Conservation (phyloP, 805 yeast genomes). For the Yamadazyma scolyti region DNA sequence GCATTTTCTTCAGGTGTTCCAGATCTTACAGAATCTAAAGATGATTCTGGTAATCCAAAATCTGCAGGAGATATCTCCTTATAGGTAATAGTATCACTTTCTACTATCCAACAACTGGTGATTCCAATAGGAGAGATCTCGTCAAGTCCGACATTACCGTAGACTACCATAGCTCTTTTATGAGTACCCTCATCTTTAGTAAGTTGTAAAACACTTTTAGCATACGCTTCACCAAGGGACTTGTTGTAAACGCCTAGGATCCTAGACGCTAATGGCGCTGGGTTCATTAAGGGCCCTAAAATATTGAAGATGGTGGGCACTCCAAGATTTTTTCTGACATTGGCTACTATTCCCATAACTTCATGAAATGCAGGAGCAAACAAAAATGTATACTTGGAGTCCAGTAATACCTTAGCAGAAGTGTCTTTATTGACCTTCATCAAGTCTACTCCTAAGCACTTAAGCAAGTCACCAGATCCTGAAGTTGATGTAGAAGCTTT, state of each 20-base stretch:
- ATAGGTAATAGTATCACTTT: conserved; percentile 38
- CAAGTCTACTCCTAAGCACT: conserved; percentile 78
- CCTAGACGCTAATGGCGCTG: conserved; percentile 75
- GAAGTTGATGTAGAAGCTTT: conserved; percentile 91
- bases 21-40: conserved; percentile 63
- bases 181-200: conserved; percentile 46
- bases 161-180: conserved; percentile 76
- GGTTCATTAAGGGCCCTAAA: conserved; percentile 91
- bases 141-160: conserved; percentile 89
- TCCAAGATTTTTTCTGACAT: conserved; percentile 73
- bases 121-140: conserved; percentile 89
- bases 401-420: conserved; percentile 54
- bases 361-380: conserved; percentile 95
- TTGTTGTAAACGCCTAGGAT: conserved; percentile 88
- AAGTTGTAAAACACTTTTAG: conserved; percentile 69
- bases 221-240: conserved; percentile 75
- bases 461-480: conserved; percentile 90
- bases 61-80: conserved; percentile 63
- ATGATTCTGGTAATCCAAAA: conserved; percentile 77
- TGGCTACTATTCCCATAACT: conserved; percentile 82
- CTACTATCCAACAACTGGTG: conserved; percentile 76
- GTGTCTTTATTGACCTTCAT: conserved; percentile 59
- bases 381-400: conserved; percentile 59
- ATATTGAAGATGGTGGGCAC: conserved; percentile 93
- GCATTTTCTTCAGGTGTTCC: conserved; percentile 92